A percentile compares a stretch with the other conserved stretches of the same genome.
Evolutionary conservation across 495 filamentous ascomycete genomes (phyloP).

Genomic region (Tuber calosporum): DNA sequence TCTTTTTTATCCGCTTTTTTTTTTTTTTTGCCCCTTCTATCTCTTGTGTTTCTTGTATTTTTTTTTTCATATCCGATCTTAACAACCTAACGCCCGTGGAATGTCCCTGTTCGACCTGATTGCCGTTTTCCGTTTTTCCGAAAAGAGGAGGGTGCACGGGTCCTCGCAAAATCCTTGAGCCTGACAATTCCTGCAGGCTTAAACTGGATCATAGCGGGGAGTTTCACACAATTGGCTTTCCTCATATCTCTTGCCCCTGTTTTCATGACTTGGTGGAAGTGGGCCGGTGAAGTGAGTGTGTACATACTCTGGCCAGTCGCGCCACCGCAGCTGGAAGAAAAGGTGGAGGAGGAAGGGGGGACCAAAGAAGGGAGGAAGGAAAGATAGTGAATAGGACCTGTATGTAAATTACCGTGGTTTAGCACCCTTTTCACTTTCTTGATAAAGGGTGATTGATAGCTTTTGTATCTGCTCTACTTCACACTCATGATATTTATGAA

Average conservation of each 20-base stretch:
- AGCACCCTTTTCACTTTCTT: background rate
- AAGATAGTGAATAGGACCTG: background rate
- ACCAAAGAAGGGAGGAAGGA: background rate
- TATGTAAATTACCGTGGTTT: background rate
- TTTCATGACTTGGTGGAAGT: background rate
- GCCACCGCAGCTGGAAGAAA: background rate
- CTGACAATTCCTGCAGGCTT: constrained; percentile 6
- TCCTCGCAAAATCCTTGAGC: background rate
- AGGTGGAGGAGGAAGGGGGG: background rate
- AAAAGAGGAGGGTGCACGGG: background rate
- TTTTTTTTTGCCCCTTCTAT: background rate
- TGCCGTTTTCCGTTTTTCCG: background rate
- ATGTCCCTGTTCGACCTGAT: background rate
- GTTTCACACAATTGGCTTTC: background rate
- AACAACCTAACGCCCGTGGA: background rate
- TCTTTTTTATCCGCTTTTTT: background rate
- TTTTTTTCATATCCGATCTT: background rate
- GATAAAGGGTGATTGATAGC: background rate
- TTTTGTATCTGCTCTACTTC: background rate
- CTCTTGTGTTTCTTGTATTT: background rate
- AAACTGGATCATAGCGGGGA: background rate
- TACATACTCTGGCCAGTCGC: background rate
- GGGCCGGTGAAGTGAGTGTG: background rate
- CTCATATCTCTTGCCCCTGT: background rate
- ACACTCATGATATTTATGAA: background rate